Conservation (phyloP, 371 early-diverging fungal species). For the Dentiscutata heterogama region DNA sequence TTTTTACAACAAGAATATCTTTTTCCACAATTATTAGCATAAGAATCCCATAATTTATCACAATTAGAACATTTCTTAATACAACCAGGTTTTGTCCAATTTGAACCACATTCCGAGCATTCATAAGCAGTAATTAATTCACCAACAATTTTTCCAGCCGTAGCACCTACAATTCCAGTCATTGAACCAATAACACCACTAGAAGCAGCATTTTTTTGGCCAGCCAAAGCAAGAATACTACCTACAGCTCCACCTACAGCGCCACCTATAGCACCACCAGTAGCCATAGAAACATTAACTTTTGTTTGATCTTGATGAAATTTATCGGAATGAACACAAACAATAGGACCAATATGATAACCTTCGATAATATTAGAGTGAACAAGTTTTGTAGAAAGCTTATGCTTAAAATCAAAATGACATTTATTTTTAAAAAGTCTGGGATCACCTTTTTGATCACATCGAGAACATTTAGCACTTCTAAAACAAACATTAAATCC, state of each 20-base stretch:
- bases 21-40: neutral
- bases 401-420: neutral
- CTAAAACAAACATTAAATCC: neutral
- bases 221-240: neutral
- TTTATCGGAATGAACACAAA: conserved; percentile 17
- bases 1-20: conserved; percentile 3
- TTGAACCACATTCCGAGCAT: neutral
- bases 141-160: neutral
- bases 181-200: too few species aligned
- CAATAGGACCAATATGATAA: neutral
- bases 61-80: neutral
- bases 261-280: conserved; percentile 3
- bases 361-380: neutral
- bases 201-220: neutral
- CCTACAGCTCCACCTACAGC: neutral
- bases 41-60: neutral
- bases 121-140: neutral
- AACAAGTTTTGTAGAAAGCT: neutral
- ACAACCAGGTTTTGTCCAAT: neutral
- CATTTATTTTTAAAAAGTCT: neutral
- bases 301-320: neutral
- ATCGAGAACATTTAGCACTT: neutral
- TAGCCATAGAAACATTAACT: neutral
- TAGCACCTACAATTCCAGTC: neutral
- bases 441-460: neutral